Percentiles rank a stretch among this genome's conserved stretches.
These are phyloP conservation scores for Ostreobium quekettii DNA, from an alignment of 139 green algal genomes.

Conservation along the genomic window DNA sequence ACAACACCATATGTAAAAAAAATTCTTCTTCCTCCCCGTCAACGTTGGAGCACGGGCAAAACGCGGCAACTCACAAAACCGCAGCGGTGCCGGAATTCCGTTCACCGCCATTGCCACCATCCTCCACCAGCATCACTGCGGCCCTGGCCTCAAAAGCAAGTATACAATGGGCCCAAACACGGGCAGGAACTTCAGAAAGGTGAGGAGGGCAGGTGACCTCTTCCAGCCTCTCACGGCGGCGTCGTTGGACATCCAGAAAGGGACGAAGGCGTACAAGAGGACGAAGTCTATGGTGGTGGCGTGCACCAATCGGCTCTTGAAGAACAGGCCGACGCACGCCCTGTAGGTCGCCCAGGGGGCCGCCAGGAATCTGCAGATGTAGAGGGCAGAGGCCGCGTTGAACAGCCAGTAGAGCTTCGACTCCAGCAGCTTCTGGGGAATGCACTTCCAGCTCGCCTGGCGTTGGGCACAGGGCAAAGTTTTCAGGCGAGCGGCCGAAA, in stretches of 20 bases:
- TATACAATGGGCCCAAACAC: too few relatives aligned
- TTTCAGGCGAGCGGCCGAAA: slow-evolving; percentile 36
- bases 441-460: slow-evolving; percentile 10
- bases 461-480: slow-evolving; percentile 18
- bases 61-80: too few relatives aligned
- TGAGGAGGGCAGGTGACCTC: too few relatives aligned
- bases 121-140: too few relatives aligned
- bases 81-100: too few relatives aligned
- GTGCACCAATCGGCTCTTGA: slow-evolving; percentile 68
- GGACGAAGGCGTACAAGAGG: slow-evolving; percentile 50
- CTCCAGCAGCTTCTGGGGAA: neutral
- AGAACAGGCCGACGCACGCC: slow-evolving; percentile 58
- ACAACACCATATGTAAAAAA: too few relatives aligned
- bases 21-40: too few relatives aligned
- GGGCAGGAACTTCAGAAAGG: too few relatives aligned
- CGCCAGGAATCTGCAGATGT: neutral
- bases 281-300: slow-evolving; percentile 70
- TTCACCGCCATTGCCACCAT: too few relatives aligned
- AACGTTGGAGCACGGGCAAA: too few relatives aligned
- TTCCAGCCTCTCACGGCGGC: slow-evolving; percentile 62
- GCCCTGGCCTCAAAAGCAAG: too few relatives aligned
- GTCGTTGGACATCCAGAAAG: slow-evolving; percentile 82
- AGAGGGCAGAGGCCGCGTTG: slow-evolving; percentile 3
- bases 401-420: slow-evolving; percentile 22
- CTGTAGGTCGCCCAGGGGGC: slow-evolving; percentile 40